Base-by-base conservation (phyloP, 441 rosid species). In the Populus hybrid region DNA sequence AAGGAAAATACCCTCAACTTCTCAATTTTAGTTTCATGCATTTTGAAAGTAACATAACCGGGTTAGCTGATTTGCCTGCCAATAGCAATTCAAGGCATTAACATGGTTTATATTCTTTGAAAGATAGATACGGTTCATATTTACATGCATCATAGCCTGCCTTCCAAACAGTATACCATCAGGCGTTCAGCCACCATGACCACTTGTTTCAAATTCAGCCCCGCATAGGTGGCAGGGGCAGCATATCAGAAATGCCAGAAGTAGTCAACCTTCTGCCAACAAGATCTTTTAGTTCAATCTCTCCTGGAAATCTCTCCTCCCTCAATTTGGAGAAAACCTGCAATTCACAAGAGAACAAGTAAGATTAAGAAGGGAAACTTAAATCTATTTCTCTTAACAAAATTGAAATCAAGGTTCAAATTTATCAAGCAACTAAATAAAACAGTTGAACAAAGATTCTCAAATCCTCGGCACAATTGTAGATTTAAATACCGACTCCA, bases 221-320 rank as follows among this genome's bases (percentile, higher is more conserved):
- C 35, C 11, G 1, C 34, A 16, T 18, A 1, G 34, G 40, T 30
- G 32, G 65, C 7, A 63, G 36, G 66, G 78, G 24, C 79, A 75
- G 77, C 10, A 66, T 10, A 72, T 81, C 81, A 46, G 73, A 59
- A 65, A 78, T 72, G 78, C 81, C 81, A 21, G 90, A 82, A 75
- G 70, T 77, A 38, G 86, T 77, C 82, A 92, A 53, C 68, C 86
- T 83, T 81, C 79, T 88, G 40, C 87, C 82, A 57, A 93, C 83
- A 64, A 90, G 81, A 80, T 94, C 97, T 81, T 87, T 88, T 65
- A 93, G 79, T 82, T 93, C 98, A 34, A 93, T 92, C 83, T 93
- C 97, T 20, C 98, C 95, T 0, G 97, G 98, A 77, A 93, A 93
- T 76, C 97, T 90, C 72, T 89, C 93, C 82, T 90, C 93, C 84